These are phyloP conservation scores for Irineochytrium annulatum DNA, from an alignment of 192 early-diverging fungal genomes.

Conservation along the genomic window DNA sequence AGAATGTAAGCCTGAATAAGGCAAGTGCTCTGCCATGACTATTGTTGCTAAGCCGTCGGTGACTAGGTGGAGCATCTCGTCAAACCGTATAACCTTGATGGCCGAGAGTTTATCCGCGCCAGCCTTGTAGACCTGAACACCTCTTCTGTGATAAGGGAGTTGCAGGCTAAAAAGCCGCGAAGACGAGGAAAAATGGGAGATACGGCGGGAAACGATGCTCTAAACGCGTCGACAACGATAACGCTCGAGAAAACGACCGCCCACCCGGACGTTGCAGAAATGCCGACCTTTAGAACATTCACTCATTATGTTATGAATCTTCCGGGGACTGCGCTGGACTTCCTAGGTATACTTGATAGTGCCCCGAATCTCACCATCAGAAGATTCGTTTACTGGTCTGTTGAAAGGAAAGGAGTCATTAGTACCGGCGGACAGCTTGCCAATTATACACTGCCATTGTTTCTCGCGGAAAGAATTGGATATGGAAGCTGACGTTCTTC, in stretches of 20 bases:
- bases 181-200: constrained; percentile 8
- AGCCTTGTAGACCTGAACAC: constrained; percentile 63
- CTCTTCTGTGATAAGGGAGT: constrained; percentile 19
- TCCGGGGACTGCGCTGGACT: constrained; percentile 94
- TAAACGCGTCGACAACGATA: not conserved
- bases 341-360: constrained; percentile 61
- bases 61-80: constrained; percentile 61
- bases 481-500: constrained; percentile 50
- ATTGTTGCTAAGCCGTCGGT: too few species aligned
- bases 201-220: not conserved
- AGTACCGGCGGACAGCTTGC: constrained; percentile 48
- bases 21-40: constrained; percentile 29
- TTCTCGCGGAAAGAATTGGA: constrained; percentile 75
- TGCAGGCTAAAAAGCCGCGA: constrained; percentile 27
- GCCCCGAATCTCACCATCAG: not conserved
- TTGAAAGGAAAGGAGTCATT: constrained; percentile 49
- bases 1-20: constrained; percentile 87
- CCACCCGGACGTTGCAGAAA: constrained; percentile 15
- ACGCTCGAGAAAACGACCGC: too few species aligned
- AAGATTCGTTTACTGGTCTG: constrained; percentile 87
- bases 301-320: constrained; percentile 99
- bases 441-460: constrained; percentile 91
- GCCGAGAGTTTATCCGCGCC: constrained; percentile 80
- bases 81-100: constrained; percentile 81
- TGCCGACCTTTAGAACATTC: constrained; percentile 56